Percentiles rank a stretch among this genome's conserved stretches.
Conservation (phyloP, 1,284 basidiomycete species). For the Polyporus tsugae region DNA sequence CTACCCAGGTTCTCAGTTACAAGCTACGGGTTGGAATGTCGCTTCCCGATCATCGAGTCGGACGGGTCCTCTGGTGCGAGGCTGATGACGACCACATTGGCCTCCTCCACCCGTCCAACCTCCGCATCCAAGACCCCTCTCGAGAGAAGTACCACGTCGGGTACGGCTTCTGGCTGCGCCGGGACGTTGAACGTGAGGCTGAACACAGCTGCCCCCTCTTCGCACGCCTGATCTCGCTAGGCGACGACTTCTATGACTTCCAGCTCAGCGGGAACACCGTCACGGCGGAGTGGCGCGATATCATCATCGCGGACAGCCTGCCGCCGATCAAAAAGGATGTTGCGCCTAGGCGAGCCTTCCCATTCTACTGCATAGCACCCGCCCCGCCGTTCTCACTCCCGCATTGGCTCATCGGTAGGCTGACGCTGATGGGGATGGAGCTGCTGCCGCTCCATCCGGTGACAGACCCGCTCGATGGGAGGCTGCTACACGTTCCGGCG, state of each 20-base stretch:
- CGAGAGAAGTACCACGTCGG: constrained; percentile 1
- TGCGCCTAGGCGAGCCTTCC: neutral
- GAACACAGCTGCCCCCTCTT: neutral
- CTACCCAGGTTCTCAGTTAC: constrained; percentile 1
- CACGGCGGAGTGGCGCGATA: constrained; percentile 16
- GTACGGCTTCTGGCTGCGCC: neutral
- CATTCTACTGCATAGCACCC: neutral
- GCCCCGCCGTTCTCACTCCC: constrained; percentile 12
- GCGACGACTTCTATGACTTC: constrained; percentile 11
- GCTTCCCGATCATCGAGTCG: constrained; percentile 11
- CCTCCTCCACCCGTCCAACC: constrained; percentile 9
- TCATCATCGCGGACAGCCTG: constrained; percentile 11
- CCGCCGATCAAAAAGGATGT: neutral
- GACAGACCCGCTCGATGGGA: neutral
- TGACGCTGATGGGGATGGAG: constrained; percentile 3
- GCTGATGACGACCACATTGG: neutral
- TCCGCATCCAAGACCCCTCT: neutral
- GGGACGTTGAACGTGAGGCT: no score
- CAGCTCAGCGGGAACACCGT: constrained; percentile 8
- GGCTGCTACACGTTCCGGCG: neutral
- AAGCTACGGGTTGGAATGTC: constrained; percentile 10
- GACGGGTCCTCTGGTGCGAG: constrained; percentile 9
- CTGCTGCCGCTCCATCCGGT: neutral
- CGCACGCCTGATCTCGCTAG: constrained; percentile 9
- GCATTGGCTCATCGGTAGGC: constrained; percentile 9